Base-by-base conservation (phyloP, 331 rosid genomes). In the Spiraea crenata region DNA sequence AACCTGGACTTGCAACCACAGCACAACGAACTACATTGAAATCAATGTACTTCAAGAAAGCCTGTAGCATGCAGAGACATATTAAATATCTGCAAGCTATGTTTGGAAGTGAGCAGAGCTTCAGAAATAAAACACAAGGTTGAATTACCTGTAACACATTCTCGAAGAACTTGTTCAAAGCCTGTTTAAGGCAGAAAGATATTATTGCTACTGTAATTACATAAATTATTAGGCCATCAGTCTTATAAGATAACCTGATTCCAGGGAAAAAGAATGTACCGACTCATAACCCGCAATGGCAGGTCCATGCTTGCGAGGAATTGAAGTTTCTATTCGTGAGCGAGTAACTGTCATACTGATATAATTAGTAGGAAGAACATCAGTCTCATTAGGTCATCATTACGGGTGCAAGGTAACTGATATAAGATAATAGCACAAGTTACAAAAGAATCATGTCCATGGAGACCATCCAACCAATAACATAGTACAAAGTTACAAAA, bases 271-370 rank as follows among this genome's bases (percentile, higher is more conserved):
- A 3, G 25, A 10, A 20, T 15, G 8, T 87, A 93, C 99, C 79
- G 86, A 57, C 79, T 93, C 97, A 71, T 93, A 93, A 82, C 97
- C 99, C 65, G 97, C 97, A 77, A 90, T 87, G 48, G 87, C 95
- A 71, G 95, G 90, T 57, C 99, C 99, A 80, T 93, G 97, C 81
- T 93, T 93, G 75, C 97, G 97, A 76, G 99, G 99, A 79, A 93
- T 93, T 68, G 97, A 86, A 57, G 95, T 82, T 89, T 93, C 99
- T 51, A 93, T 89, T 63, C 97, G 85, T 0, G 99, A 83, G n/a
- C 91, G 97, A 64, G 96, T 91, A 74, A 82, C 75, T 62, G 97
- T 93, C 95, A 91, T 81, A 81, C 99, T 93, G 89, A 71, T 54
- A 44, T 9, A 51, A 34, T 65, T 70, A 76, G 52, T 69, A 64